These are phyloP conservation scores for Backusella tuberculispora DNA, from an alignment of 192 early-diverging fungal genomes.

Conservation along the genomic window DNA sequence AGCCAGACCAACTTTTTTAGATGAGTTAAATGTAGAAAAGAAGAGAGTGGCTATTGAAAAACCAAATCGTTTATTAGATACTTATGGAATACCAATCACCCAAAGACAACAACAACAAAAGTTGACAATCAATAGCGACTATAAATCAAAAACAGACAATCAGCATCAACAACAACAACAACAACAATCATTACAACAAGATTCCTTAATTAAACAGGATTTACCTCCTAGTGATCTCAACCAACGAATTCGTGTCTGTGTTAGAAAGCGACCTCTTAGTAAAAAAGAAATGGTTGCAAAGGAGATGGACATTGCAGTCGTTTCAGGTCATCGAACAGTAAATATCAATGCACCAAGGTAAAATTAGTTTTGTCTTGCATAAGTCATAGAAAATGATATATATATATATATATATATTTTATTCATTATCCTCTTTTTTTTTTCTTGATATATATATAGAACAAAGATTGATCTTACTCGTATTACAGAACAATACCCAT, in stretches of 20 bases:
- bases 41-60: not conserved
- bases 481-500: constrained; percentile 91
- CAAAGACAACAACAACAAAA: not conserved
- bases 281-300: constrained; percentile 75
- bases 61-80: constrained; percentile 59
- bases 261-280: constrained; percentile 92
- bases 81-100: constrained; percentile 70
- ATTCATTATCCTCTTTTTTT: not conserved
- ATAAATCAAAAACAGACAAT: constrained; percentile 3
- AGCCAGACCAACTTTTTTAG: not conserved
- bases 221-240: constrained; percentile 52
- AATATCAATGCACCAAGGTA: constrained; percentile 92
- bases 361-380: not conserved
- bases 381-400: not conserved
- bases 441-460: no score
- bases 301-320: constrained; percentile 82
- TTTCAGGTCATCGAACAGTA: constrained; percentile 69
- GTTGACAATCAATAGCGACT: constrained; percentile 16
- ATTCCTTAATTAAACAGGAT: not conserved
- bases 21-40: not conserved
- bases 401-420: not conserved
- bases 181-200: constrained; percentile 5
- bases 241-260: constrained; percentile 94
- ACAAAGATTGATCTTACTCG: constrained; percentile 94
- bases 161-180: constrained; percentile 27